phyloP scores from a whole-genome alignment of 192 early-diverging fungal species.

The Umbelopsis ramanniana region DNA sequence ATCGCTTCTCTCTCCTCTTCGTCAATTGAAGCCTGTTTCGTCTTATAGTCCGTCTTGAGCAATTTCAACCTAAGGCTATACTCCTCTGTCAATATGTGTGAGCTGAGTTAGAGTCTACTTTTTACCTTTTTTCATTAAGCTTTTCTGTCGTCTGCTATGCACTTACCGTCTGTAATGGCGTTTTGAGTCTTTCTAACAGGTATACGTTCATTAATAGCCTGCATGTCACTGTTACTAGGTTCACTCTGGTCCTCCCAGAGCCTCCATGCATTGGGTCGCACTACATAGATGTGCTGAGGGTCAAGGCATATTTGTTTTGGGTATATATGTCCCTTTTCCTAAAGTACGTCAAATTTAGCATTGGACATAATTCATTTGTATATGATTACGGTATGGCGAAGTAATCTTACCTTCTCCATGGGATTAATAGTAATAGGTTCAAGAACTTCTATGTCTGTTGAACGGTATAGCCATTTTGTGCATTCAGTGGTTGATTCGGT shows the following conservation, averaged over 20 bases:
- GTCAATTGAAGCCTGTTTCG: background rate
- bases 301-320: background rate
- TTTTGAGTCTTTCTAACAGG: background rate
- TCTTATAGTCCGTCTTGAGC: background rate
- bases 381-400: no score
- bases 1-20: background rate
- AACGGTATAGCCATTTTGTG: background rate
- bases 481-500: background rate
- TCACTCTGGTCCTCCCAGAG: background rate
- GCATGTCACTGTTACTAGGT: no score
- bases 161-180: background rate
- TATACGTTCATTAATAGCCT: background rate
- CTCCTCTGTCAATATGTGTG: conserved; percentile 9
- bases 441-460: background rate
- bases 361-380: no score
- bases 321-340: background rate
- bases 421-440: background rate
- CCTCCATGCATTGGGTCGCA: background rate
- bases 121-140: no score
- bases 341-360: background rate
- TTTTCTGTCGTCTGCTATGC: no score
- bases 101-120: no score
- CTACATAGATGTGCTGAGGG: background rate
- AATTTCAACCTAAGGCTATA: background rate
- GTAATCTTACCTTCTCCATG: background rate